Conservation (phyloP, 306 rosid genomes). For the Hippophae tibetana region DNA sequence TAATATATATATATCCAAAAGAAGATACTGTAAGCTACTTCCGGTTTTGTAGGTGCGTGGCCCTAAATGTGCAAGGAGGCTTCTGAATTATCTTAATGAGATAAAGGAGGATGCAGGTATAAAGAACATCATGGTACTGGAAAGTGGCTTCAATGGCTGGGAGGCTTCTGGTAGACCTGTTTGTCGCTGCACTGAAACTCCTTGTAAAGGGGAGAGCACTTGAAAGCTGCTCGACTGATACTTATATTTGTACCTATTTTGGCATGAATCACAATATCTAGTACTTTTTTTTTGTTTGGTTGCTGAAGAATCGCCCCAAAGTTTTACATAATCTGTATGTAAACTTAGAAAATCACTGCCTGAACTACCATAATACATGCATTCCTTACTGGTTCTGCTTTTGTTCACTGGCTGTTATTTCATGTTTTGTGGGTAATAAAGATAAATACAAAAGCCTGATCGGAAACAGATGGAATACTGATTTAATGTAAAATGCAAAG, state of each 20-base stretch:
- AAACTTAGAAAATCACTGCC: too few relatives aligned
- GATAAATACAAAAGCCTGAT: too few relatives aligned
- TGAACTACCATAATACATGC: too few relatives aligned
- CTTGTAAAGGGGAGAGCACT: conserved; percentile 43
- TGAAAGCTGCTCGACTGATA: background rate
- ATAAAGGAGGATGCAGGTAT: conserved; percentile 64
- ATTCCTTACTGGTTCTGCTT: too few relatives aligned
- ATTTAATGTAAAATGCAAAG: too few relatives aligned
- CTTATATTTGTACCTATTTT: background rate
- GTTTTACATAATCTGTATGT: too few relatives aligned
- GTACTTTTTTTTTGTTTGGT: background rate
- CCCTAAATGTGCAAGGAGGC: conserved; percentile 71
- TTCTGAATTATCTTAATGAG: conserved; percentile 56
- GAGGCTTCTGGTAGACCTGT: conserved; percentile 80
- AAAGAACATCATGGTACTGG: conserved; percentile 71
- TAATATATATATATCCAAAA: conserved; percentile 1
- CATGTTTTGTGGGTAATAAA: too few relatives aligned
- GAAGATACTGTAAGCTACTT: background rate
- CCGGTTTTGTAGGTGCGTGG: conserved; percentile 72
- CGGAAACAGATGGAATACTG: too few relatives aligned
- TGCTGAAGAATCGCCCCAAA: background rate
- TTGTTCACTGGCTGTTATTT: too few relatives aligned
- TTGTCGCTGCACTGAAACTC: conserved; percentile 63
- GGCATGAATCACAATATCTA: background rate
- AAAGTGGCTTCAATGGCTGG: conserved; percentile 96